Evolutionary conservation across 2,329 filamentous ascomycete genomes (phyloP).

Genomic region (Monilinia aucupariae): DNA sequence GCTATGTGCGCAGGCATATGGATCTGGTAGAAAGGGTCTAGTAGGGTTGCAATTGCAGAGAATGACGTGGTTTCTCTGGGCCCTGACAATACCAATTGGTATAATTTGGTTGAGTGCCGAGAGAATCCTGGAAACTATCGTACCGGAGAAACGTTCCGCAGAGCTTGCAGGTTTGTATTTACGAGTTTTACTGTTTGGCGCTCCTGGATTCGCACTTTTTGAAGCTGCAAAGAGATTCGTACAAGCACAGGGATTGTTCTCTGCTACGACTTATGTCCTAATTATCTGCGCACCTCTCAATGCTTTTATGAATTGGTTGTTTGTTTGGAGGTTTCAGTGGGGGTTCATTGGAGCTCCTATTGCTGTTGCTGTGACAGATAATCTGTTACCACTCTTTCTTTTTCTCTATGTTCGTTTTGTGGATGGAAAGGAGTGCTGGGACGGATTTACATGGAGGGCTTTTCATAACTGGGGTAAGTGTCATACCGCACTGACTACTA

Average conservation of each 20-base stretch:
- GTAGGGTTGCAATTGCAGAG: slow-evolving; percentile 79
- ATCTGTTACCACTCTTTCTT: slow-evolving; percentile 65
- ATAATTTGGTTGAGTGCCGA: slow-evolving; percentile 66
- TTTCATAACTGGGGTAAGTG: slow-evolving; percentile 61
- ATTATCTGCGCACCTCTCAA: slow-evolving; percentile 72
- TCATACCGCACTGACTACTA: not conserved
- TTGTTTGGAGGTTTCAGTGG: slow-evolving; percentile 65
- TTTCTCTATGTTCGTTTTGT: slow-evolving; percentile 69
- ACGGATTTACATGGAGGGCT: slow-evolving; percentile 65
- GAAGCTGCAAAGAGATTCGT: slow-evolving; percentile 75
- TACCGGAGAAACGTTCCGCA: slow-evolving; percentile 68
- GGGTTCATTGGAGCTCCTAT: slow-evolving; percentile 77
- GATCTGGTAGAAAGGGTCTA: slow-evolving; percentile 81
- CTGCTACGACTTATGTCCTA: slow-evolving; percentile 72
- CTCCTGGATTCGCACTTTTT: slow-evolving; percentile 70
- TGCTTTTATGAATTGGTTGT: slow-evolving; percentile 69
- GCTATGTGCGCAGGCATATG: slow-evolving; percentile 88
- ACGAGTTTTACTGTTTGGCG: slow-evolving; percentile 61
- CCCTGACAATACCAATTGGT: slow-evolving; percentile 66
- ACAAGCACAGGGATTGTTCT: slow-evolving; percentile 76
- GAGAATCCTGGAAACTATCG: slow-evolving; percentile 57
- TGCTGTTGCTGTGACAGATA: slow-evolving; percentile 70
- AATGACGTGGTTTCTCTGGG: slow-evolving; percentile 72
- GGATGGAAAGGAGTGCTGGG: slow-evolving; percentile 72
- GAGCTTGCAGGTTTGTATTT: slow-evolving; percentile 68